These are phyloP conservation scores for Physaria fendleri DNA, from an alignment of 345 rosid genomes.

Conservation along the genomic window DNA sequence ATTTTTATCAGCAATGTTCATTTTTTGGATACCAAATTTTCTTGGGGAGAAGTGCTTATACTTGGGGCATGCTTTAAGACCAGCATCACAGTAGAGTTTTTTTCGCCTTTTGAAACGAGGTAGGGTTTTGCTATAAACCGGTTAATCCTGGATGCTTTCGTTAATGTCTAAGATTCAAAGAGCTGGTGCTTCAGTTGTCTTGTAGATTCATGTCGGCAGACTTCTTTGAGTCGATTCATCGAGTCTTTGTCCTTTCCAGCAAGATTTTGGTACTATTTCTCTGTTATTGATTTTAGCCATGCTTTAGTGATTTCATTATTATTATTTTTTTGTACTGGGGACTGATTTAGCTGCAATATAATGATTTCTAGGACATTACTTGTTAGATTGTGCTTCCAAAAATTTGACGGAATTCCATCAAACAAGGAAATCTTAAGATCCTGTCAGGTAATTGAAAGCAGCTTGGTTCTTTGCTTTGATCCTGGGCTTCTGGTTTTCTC, in stretches of 20 bases:
- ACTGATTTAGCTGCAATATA: neutral
- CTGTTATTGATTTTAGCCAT: conserved; percentile 5
- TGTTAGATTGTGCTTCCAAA: conserved; percentile 53
- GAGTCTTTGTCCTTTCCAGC: conserved; percentile 66
- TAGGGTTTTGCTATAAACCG: conserved; percentile 23
- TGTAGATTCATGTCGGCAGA: conserved; percentile 35
- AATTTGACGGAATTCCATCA: conserved; percentile 45
- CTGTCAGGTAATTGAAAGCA: conserved; percentile 44
- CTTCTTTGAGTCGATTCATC: conserved; percentile 55
- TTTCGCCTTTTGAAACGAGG: conserved; percentile 77
- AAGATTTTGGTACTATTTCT: conserved; percentile 57
- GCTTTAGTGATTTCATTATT: conserved; percentile 22
- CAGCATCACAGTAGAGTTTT: conserved; percentile 56
- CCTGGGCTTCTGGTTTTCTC: conserved; percentile 5
- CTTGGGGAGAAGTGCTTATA: conserved; percentile 58
- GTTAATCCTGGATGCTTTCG: neutral
- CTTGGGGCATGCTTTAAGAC: conserved; percentile 80
- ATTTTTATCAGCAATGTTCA: conserved; percentile 67
- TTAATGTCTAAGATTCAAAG: neutral
- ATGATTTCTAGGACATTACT: conserved; percentile 61
- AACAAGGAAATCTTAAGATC: conserved; percentile 63
- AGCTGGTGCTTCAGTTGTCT: conserved; percentile 51
- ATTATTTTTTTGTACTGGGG: conserved; percentile 7
- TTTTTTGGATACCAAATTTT: conserved; percentile 63
- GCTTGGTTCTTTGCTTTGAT: conserved; percentile 9